These are phyloP conservation scores for Boletus edulis DNA, from an alignment of 768 basidiomycete genomes.

Conservation along the genomic window DNA sequence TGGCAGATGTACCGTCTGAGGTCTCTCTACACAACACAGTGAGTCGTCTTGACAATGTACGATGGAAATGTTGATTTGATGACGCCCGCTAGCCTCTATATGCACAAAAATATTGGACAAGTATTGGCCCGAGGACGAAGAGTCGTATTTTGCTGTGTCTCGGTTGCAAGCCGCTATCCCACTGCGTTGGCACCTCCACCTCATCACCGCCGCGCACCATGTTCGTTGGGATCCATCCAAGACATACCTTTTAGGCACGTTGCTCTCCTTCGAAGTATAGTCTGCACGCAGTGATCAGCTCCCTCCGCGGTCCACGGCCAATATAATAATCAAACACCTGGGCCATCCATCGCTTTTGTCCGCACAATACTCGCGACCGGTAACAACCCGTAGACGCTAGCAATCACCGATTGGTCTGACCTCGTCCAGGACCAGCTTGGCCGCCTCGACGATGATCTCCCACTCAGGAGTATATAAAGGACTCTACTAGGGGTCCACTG, in stretches of 20 bases:
- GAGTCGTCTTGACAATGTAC: conserved; percentile 6
- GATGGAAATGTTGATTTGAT: conserved; percentile 8
- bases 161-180: conserved; percentile 12
- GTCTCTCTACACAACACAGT: conserved; percentile 7
- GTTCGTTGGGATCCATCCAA: conserved; percentile 7
- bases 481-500: no score
- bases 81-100: conserved; percentile 20
- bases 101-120: conserved; percentile 29
- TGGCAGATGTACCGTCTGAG: background rate
- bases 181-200: conserved; percentile 28
- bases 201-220: conserved; percentile 25
- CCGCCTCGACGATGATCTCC: conserved; percentile 84
- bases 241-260: conserved; percentile 18
- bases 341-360: no score
- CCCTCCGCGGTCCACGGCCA: conserved; percentile 15
- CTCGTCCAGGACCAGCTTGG: conserved; percentile 65
- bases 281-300: conserved; percentile 15
- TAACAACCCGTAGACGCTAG: background rate
- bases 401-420: conserved; percentile 26
- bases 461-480: conserved; percentile 51
- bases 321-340: background rate
- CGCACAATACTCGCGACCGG: no score
- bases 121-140: conserved; percentile 34
- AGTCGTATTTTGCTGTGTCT: background rate
- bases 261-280: background rate